Evolutionary conservation across 371 early-diverging fungal genomes (phyloP).

Genomic region (Mortierella sp.): DNA sequence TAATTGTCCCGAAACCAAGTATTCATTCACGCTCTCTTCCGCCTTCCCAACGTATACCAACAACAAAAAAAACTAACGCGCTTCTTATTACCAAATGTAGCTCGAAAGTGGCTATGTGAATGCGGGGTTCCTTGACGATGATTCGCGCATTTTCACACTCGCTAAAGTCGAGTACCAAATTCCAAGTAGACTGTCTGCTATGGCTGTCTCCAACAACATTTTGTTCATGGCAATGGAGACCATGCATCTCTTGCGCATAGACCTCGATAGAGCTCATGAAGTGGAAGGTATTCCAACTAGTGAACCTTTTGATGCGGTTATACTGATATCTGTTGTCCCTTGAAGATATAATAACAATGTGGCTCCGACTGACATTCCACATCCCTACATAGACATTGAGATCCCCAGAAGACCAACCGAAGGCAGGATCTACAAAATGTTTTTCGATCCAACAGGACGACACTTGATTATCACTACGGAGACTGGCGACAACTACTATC

Average conservation of each 20-base stretch:
- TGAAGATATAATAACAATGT: not conserved
- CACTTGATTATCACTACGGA: conserved; percentile 89
- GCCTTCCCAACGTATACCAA: too few species aligned
- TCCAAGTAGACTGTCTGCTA: conserved; percentile 72
- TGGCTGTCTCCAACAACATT: conserved; percentile 86
- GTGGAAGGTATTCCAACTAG: conserved; percentile 66
- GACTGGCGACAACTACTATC: conserved; percentile 90
- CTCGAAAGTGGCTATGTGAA: conserved; percentile 69
- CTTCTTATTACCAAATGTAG: conserved; percentile 28
- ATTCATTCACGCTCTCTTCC: not conserved
- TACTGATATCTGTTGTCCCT: too few species aligned
- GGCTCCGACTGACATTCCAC: not conserved
- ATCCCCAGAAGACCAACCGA: conserved; percentile 74
- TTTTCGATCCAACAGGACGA: conserved; percentile 89
- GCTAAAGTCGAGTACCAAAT: conserved; percentile 87
- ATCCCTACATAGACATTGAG: conserved; percentile 75
- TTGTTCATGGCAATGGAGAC: conserved; percentile 80
- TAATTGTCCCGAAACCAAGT: not conserved
- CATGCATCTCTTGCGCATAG: conserved; percentile 78
- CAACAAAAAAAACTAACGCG: not conserved
- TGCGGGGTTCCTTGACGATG: conserved; percentile 63
- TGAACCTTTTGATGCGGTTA: too few species aligned
- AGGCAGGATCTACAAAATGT: conserved; percentile 76
- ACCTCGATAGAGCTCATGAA: conserved; percentile 78
- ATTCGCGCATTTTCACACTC: conserved; percentile 76